These are phyloP conservation scores for Boletus fagicola DNA, from an alignment of 768 basidiomycete species.

Conservation along the genomic window DNA sequence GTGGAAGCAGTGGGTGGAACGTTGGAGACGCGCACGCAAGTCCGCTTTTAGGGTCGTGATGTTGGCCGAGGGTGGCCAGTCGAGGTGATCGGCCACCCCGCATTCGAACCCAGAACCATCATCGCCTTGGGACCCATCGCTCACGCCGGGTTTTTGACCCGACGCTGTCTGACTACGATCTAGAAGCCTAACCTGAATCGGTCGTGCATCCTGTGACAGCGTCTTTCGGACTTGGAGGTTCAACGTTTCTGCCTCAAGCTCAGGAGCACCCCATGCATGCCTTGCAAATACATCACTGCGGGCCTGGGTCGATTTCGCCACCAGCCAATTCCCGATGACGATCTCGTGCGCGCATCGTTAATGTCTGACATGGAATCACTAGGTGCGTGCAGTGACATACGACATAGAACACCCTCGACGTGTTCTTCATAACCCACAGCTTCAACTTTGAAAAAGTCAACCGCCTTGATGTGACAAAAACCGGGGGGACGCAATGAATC, in stretches of 20 bases:
- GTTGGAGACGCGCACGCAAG: neutral
- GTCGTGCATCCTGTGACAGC: slow-evolving; percentile 13
- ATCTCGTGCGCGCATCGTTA: slow-evolving; percentile 20
- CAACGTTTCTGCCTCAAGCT: slow-evolving; percentile 28
- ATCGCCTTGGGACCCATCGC: neutral
- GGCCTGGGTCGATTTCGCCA: slow-evolving; percentile 12
- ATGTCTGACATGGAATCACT: slow-evolving; percentile 4
- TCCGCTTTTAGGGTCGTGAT: slow-evolving; percentile 2
- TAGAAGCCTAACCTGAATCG: neutral
- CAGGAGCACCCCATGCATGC: slow-evolving; percentile 8
- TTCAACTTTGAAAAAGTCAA: neutral
- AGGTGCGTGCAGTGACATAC: slow-evolving; percentile 14
- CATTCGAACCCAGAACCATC: neutral
- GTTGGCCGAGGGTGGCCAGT: neutral
- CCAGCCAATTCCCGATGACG: slow-evolving; percentile 26
- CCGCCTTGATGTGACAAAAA: slow-evolving; percentile 11
- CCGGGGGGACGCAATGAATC: slow-evolving; percentile 11
- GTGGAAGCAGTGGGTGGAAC: neutral
- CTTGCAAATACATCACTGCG: slow-evolving; percentile 27
- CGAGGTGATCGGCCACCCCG: slow-evolving; percentile 3
- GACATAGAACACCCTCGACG: slow-evolving; percentile 12
- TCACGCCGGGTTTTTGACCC: slow-evolving; percentile 6
- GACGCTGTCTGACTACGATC: slow-evolving; percentile 7
- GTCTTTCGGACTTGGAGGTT: slow-evolving; percentile 21
- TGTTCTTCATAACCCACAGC: slow-evolving; percentile 26